Percentiles rank a stretch among this genome's conserved stretches.
Conservation (phyloP, 139 green algal genomes). For the Tetraselmis chui region DNA sequence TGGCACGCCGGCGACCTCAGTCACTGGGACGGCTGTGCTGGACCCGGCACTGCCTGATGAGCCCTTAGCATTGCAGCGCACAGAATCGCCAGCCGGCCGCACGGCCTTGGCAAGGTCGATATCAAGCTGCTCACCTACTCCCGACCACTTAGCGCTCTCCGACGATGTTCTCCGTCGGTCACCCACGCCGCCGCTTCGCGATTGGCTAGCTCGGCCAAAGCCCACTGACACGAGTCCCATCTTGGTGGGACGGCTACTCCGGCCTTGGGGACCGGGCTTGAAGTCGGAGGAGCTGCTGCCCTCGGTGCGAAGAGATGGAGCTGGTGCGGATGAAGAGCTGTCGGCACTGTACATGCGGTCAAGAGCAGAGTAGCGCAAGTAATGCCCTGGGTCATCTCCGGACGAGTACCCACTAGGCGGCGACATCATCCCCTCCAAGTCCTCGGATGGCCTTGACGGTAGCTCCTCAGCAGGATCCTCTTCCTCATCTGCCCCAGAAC, state of each 20-base stretch:
- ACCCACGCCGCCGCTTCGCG: too few relatives aligned
- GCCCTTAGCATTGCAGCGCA: too few relatives aligned
- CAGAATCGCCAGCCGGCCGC: too few relatives aligned
- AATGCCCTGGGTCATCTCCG: constrained; percentile 22
- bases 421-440: constrained; percentile 63
- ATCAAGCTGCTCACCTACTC: too few relatives aligned
- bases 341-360: background rate
- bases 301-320: too few relatives aligned
- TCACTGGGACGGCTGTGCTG: too few relatives aligned
- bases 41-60: too few relatives aligned
- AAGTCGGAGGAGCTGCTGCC: background rate
- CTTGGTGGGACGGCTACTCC: background rate
- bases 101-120: too few relatives aligned
- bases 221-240: background rate
- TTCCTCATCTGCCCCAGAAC: constrained; percentile 43
- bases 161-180: too few relatives aligned
- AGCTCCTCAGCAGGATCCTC: constrained; percentile 15
- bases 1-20: background rate
- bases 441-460: too few relatives aligned
- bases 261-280: background rate
- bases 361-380: background rate
- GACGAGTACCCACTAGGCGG: constrained; percentile 54
- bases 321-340: background rate
- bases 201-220: background rate
- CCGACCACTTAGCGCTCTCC: too few relatives aligned